These are phyloP conservation scores for Hortiboletus flavorubellus DNA, from an alignment of 768 basidiomycete genomes.

Conservation along the genomic window DNA sequence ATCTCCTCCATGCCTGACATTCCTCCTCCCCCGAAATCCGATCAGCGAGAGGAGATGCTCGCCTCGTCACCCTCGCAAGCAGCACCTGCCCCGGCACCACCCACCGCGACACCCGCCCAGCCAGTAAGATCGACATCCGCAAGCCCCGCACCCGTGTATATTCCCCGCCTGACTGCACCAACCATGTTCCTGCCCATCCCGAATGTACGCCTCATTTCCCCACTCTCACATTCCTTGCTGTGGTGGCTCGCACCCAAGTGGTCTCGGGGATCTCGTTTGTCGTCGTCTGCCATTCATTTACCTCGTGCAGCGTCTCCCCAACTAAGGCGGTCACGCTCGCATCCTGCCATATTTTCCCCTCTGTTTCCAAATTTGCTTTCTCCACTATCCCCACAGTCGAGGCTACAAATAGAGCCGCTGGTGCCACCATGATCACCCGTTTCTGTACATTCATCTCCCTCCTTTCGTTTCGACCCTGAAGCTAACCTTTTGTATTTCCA, in stretches of 20 bases:
- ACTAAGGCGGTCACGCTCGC: background rate
- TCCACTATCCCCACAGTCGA: slow-evolving; percentile 3
- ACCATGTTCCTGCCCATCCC: slow-evolving; percentile 89
- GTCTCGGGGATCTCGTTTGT: slow-evolving; percentile 33
- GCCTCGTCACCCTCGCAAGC: slow-evolving; percentile 22
- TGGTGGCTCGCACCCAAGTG: slow-evolving; percentile 52
- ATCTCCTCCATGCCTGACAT: slow-evolving; percentile 1
- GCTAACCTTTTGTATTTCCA: slow-evolving; percentile 28
- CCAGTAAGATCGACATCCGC: background rate
- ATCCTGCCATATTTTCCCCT: background rate
- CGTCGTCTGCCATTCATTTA: slow-evolving; percentile 39
- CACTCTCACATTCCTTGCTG: slow-evolving; percentile 48
- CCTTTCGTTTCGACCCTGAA: background rate
- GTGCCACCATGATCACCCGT: slow-evolving; percentile 4
- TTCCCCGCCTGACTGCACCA: slow-evolving; percentile 66
- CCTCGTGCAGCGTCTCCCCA: background rate
- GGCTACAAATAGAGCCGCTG: background rate
- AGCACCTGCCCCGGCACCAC: background rate
- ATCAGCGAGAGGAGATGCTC: slow-evolving; percentile 38
- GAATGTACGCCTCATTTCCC: slow-evolving; percentile 62
- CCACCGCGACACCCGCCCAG: slow-evolving; percentile 36
- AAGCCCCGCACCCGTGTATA: slow-evolving; percentile 40
- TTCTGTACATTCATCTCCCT: slow-evolving; percentile 1
- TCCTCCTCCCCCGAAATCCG: slow-evolving; percentile 5
- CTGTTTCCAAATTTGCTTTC: slow-evolving; percentile 1